These are phyloP conservation scores for Vaccinium vitisidaea DNA, from an alignment of 148 eudicot species.

Conservation along the genomic window DNA sequence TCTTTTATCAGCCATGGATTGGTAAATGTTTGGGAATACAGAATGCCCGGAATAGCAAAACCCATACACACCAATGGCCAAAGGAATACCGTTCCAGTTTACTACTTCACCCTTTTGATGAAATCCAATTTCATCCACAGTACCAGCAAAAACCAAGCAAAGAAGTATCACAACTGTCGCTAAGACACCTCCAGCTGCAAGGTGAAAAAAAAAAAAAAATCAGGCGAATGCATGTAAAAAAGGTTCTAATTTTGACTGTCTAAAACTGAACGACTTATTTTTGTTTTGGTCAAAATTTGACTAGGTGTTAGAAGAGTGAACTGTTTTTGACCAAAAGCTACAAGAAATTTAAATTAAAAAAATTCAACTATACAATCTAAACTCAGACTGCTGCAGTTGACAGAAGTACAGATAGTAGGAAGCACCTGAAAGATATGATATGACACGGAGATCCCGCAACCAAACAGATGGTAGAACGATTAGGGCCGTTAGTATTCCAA, in stretches of 20 bases:
- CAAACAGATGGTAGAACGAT: conserved; percentile 76
- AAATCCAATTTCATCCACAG: conserved; percentile 59
- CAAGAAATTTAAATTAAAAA: neutral
- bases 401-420: neutral
- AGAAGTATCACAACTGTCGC: conserved; percentile 60
- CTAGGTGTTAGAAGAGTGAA: neutral
- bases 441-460: conserved; percentile 65
- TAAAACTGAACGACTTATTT: neutral
- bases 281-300: neutral
- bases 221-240: neutral
- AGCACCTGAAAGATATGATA: conserved; percentile 86
- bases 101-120: conserved; percentile 50
- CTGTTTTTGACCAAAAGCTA: neutral
- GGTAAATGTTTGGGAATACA: conserved; percentile 90
- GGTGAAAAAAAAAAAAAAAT: neutral
- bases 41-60: conserved; percentile 89
- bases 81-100: conserved; percentile 76
- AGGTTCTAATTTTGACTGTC: neutral
- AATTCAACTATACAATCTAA: neutral
- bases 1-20: conserved; percentile 89
- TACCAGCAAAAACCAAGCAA: conserved; percentile 62
- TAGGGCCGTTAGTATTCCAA: conserved; percentile 64
- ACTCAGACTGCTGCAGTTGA: neutral
- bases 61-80: conserved; percentile 81
- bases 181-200: conserved; percentile 86